Base-by-base conservation (phyloP, 768 basidiomycete species). In the Suillus paluster region DNA sequence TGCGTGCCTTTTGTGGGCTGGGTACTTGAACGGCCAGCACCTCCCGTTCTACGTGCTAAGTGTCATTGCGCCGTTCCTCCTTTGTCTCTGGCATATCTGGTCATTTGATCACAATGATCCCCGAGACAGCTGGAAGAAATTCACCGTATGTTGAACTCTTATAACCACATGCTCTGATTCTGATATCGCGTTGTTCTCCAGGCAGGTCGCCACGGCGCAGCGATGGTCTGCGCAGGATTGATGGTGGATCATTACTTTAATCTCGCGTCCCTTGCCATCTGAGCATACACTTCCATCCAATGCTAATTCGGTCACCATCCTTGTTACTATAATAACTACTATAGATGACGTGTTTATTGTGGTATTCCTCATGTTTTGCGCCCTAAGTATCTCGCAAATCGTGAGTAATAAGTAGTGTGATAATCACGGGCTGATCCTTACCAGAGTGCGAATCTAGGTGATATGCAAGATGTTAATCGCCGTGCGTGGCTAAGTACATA, bases 21-120 rank as follows among this genome's bases (percentile, higher is more conserved):
- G 90, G 0, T 72, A 80, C 64, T 68, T 77, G 11, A 87, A 89
- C 59, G 69, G 72, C 0, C 84, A 88, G 48, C 84, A 86, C 33
- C 36, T 56, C 9, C 25, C 59, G 3, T 60, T 57, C 59, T 60
- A 57, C 34, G 21, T 60, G 5, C 25, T 55, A 23, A 55, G 53
- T 17, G 53, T 38, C 15, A 1, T 55, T 19, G 53, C 17, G 10
- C 36, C 53, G 5, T 55, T 38, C 53, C 23, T 55, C 23, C 53
- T 55, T 1, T 55, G 53, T 11, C 36, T 55, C 1, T 55, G 53
- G 53, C 53, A 55, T 9, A 55, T 55, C 17, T 39, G 36, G 53
- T 39, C 23, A 38, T 55, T 55, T 39, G 53, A 55, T 12, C 53
- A 39, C 10, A 55, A 55, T 6, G 36, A 55, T 39, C 53, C 53